phyloP scores from a whole-genome alignment of 2,329 filamentous ascomycete genomes.

The Ophiosphaerella korrae region DNA sequence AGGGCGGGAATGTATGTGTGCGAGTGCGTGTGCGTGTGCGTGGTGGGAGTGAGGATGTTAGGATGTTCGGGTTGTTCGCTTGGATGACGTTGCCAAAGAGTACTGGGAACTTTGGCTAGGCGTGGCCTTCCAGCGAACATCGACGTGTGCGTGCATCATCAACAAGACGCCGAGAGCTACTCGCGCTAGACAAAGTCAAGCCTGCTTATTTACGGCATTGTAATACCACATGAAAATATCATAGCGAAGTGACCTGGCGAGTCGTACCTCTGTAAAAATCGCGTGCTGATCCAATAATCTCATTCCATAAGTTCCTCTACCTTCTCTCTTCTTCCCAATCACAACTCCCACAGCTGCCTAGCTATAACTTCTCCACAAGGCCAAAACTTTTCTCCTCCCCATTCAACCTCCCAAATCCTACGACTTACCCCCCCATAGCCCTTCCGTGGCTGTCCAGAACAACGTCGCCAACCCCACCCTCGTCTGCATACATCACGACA shows the following conservation, averaged over 20 bases:
- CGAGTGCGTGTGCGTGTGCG: neutral
- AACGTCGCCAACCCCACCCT: conserved; percentile 2
- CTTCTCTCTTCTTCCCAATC: conserved; percentile 12
- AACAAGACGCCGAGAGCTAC: too few relatives aligned
- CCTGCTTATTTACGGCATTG: too few relatives aligned
- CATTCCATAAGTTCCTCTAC: conserved; percentile 20
- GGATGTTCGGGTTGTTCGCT: neutral
- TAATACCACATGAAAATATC: too few relatives aligned
- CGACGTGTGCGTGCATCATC: too few relatives aligned
- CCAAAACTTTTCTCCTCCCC: conserved; percentile 1
- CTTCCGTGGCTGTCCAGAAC: neutral
- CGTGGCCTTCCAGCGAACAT: too few relatives aligned
- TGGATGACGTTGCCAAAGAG: neutral
- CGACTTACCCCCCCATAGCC: conserved; percentile 2
- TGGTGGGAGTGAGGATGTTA: neutral
- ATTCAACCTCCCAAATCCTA: neutral
- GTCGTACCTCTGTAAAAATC: too few relatives aligned
- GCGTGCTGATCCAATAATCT: conserved; percentile 5
- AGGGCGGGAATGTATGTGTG: neutral
- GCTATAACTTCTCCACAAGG: conserved; percentile 6
- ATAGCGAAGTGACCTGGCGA: too few relatives aligned
- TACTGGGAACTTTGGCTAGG: neutral
- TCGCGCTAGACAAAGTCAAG: too few relatives aligned
- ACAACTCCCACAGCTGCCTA: conserved; percentile 11
- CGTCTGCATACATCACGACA: conserved; percentile 7